phyloP scores from a whole-genome alignment of 2,329 filamentous ascomycete species.

The Colletotrichum limetticola region DNA sequence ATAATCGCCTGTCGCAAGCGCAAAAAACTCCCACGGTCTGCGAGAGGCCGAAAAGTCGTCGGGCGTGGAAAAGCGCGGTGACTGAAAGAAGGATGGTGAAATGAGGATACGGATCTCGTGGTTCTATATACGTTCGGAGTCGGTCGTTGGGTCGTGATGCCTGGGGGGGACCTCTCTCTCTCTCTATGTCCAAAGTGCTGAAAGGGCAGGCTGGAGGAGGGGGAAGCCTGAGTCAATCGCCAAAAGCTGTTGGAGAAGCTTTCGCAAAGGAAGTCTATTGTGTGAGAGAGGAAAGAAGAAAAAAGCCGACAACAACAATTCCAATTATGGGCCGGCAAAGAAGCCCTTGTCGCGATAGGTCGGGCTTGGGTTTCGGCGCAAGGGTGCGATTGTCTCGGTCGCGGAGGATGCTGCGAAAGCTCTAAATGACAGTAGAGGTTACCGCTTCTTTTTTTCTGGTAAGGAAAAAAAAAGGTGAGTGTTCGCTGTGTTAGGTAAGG shows the following conservation, averaged over 20 bases:
- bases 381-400: conserved; percentile 28
- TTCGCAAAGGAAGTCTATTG: conserved; percentile 33
- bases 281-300: not conserved
- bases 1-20: conserved; percentile 14
- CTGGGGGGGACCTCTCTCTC: not conserved
- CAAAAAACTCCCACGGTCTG: not conserved
- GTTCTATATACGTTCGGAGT: conserved; percentile 18
- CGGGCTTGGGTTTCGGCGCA: conserved; percentile 31
- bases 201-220: conserved; percentile 21
- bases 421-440: conserved; percentile 18
- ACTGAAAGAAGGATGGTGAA: conserved; percentile 1
- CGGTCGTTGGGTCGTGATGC: not conserved
- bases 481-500: conserved; percentile 30
- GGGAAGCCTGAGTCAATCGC: conserved; percentile 29
- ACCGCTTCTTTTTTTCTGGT: conserved; percentile 22
- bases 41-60: not conserved
- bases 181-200: conserved; percentile 19
- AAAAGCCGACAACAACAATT: conserved; percentile 19
- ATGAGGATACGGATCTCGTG: not conserved
- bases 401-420: conserved; percentile 26
- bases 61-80: conserved; percentile 17
- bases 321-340: conserved; percentile 25
- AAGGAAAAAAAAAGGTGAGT: conserved; percentile 15
- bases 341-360: conserved; percentile 31
- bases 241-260: conserved; percentile 9